Base-by-base conservation (phyloP, 306 rosid species). In the Psophocarpus tetragonolobus region DNA sequence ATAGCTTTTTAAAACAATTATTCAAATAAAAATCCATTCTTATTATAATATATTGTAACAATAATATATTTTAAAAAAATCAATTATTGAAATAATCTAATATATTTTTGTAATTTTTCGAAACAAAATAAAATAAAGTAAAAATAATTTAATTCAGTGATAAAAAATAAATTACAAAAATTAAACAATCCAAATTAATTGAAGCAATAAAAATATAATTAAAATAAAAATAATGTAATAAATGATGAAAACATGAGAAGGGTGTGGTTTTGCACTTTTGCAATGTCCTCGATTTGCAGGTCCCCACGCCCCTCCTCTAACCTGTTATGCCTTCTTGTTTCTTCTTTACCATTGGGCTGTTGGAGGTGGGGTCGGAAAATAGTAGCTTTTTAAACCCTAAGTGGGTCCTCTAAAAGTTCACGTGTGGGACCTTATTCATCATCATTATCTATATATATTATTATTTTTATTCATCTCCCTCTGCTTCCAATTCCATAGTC, bases 361-460 rank as follows among this genome's bases (percentile, higher is more conserved):
- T 65, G 69, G 54, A 20, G 39, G 71, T 83, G 53, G 83, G 80
- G 63, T 29, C 10, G 4, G 4, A 78, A 78, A 67, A 78, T 74
- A 38, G 63, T 17, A 79, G 74, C 81, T 78, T 74, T 68, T 79
- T 42, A 75, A 71, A 78, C 84, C 84, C 47, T 21, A 58, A 53
- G 42, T 27, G 63, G 86, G 80, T 48, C 86, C 64, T 12, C 51
- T 29, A 67, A 83, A 83, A 73, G 86, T 39, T 60, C 77, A 78
- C 57, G 42, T 13, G 86, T 83, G 72, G 83, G 86, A 50, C 83
- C 73, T 36, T 35, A 38, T 29, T 56, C 58, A 79, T 83, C 77
- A 74, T 74, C n/a, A 78, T 66, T 24, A 5, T 67, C 41, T 38
- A 9, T 8, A 42, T 39, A n/a, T n/a, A n/a, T n/a, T n/a, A n/a